These are phyloP conservation scores for Tagetes patula DNA, from an alignment of 129 eudicot species.

Conservation along the genomic window DNA sequence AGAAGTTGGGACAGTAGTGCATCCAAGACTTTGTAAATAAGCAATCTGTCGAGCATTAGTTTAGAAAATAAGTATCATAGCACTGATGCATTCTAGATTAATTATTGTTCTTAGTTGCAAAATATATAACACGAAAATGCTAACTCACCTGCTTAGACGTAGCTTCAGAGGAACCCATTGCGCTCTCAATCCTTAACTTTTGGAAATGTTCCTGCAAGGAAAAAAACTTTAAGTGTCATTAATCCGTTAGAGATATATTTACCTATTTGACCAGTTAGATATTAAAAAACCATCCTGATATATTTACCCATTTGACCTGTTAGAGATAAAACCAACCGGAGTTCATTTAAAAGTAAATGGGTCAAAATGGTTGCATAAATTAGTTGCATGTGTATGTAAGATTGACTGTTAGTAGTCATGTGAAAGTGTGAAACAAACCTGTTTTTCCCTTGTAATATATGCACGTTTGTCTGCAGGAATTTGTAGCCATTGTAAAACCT, in stretches of 20 bases:
- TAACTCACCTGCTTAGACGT: conserved; percentile 76
- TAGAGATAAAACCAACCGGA: not conserved
- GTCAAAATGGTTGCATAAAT: not conserved
- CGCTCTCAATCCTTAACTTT: conserved; percentile 78
- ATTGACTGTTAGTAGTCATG: not conserved
- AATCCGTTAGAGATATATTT: not conserved
- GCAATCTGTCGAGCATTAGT: conserved; percentile 49
- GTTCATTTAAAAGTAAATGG: not conserved
- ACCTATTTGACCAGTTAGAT: not conserved
- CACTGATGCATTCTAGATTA: not conserved
- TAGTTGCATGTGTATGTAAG: not conserved
- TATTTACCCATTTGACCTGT: conserved; percentile 1
- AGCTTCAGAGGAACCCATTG: conserved; percentile 88
- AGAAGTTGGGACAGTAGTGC: conserved; percentile 81
- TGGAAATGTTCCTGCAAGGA: conserved; percentile 75
- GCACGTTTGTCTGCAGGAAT: conserved; percentile 94
- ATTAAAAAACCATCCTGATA: not conserved
- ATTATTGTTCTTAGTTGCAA: conserved; percentile 5
- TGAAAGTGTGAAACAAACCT: conserved; percentile 38
- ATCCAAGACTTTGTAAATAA: conserved; percentile 75
- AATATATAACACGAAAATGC: not conserved
- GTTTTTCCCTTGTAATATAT: conserved; percentile 79
- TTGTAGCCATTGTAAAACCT: conserved; percentile 80
- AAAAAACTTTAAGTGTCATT: conserved; percentile 8
- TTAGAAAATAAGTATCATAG: not conserved